Conservation (phyloP, 306 rosid genomes). For the Gillenia trifoliata region DNA sequence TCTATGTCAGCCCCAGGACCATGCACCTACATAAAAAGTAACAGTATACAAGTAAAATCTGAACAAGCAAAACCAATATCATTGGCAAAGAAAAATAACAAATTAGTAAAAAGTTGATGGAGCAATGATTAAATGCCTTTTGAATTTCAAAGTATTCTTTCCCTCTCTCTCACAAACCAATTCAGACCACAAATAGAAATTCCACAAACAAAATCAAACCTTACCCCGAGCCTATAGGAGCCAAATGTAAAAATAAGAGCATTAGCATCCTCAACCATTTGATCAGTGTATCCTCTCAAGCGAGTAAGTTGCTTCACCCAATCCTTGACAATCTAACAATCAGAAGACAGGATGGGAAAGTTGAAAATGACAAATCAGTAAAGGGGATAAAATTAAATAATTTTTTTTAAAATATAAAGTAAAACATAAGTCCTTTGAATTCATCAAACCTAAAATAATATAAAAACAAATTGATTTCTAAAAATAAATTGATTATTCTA, state of each 20-base stretch:
- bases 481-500: no score
- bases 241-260: constrained; percentile 86
- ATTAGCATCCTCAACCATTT: constrained; percentile 89
- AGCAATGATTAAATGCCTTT: background rate
- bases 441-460: background rate
- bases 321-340: constrained; percentile 69
- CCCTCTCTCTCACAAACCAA: background rate
- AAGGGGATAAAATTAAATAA: background rate
- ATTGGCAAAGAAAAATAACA: background rate
- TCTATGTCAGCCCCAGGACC: constrained; percentile 92
- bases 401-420: background rate
- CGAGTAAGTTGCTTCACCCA: constrained; percentile 92
- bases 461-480: background rate
- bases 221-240: constrained; percentile 82
- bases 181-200: background rate
- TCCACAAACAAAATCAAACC: constrained; percentile 6
- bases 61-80: background rate
- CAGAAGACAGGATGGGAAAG: constrained; percentile 7
- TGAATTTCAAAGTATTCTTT: background rate
- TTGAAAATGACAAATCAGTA: background rate
- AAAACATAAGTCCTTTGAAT: background rate
- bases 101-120: background rate
- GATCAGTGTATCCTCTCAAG: constrained; percentile 82
- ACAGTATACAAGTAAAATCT: background rate
- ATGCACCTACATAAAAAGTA: constrained; percentile 48